A percentile compares a stretch with the other conserved stretches of the same genome.
Conservation (phyloP, 2,329 filamentous ascomycete genomes). For the Zelopaecilomyces penicillatus region DNA sequence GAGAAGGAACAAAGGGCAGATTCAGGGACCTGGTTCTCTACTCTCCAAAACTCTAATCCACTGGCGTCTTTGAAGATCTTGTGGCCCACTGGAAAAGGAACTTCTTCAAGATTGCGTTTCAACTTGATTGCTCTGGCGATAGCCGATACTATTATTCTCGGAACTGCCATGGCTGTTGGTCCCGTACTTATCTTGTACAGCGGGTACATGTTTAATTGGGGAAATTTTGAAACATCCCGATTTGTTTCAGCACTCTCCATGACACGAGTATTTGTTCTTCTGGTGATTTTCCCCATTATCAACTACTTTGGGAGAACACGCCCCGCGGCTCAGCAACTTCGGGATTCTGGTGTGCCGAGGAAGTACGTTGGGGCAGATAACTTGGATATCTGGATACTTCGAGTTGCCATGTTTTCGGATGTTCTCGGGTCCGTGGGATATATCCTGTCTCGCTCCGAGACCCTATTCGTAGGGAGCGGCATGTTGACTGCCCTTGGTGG, state of each 20-base stretch:
- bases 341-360: conserved; percentile 33
- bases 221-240: conserved; percentile 66
- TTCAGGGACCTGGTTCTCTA: conserved; percentile 20
- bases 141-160: conserved; percentile 75
- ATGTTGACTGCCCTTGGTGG: conserved; percentile 70
- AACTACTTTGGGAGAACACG: conserved; percentile 64
- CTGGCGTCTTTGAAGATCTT: conserved; percentile 71
- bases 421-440: conserved; percentile 70
- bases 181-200: conserved; percentile 80
- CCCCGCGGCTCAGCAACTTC: conserved; percentile 34
- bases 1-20: conserved; percentile 31
- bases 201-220: conserved; percentile 74
- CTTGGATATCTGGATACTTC: conserved; percentile 71
- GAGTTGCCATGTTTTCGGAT: conserved; percentile 67
- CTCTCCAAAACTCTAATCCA: conserved; percentile 50
- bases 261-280: conserved; percentile 65
- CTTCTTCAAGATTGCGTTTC: conserved; percentile 51
- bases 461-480: conserved; percentile 63
- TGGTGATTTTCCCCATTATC: conserved; percentile 66
- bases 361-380: conserved; percentile 62
- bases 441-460: conserved; percentile 51
- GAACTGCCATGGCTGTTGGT: conserved; percentile 70
- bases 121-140: conserved; percentile 77
- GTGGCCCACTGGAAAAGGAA: conserved; percentile 60
- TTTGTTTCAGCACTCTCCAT: conserved; percentile 76